Conservation (phyloP, 768 basidiomycete genomes). For the Nevesoporus exiguus region DNA sequence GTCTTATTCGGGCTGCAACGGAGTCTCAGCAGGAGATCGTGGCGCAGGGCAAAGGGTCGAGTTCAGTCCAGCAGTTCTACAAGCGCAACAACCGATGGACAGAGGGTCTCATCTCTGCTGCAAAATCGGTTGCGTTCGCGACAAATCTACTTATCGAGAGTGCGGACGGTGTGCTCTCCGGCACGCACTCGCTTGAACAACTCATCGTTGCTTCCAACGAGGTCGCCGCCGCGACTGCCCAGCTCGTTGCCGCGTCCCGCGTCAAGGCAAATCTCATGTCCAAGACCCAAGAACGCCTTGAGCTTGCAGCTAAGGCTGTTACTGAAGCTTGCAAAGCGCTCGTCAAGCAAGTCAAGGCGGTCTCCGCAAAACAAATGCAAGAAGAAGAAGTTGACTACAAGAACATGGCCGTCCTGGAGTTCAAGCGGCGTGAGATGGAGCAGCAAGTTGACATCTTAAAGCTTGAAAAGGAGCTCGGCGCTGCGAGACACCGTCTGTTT, state of each 20-base stretch:
- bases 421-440: slow-evolving; percentile 98
- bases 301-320: slow-evolving; percentile 95
- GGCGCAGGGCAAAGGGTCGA: slow-evolving; percentile 89
- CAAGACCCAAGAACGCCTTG: slow-evolving; percentile 94
- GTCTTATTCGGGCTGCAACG: slow-evolving; percentile 94
- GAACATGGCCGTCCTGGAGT: slow-evolving; percentile 90
- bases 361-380: slow-evolving; percentile 77
- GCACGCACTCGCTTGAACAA: slow-evolving; percentile 96
- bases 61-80: slow-evolving; percentile 94
- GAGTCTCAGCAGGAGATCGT: slow-evolving; percentile 99
- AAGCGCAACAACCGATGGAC: slow-evolving; percentile 99
- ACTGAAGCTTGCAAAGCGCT: slow-evolving; percentile 96
- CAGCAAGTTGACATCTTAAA: slow-evolving; percentile 98
- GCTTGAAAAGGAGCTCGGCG: slow-evolving; percentile 92
- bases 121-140: slow-evolving; percentile 96
- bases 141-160: slow-evolving; percentile 94
- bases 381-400: slow-evolving; percentile 83
- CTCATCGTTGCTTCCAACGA: slow-evolving; percentile 99
- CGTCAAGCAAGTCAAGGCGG: slow-evolving; percentile 93
- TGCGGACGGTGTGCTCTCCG: slow-evolving; percentile 95
- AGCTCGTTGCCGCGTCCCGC: slow-evolving; percentile 96
- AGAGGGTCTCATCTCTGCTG: slow-evolving; percentile 96
- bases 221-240: slow-evolving; percentile 94
- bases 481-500: slow-evolving; percentile 75
- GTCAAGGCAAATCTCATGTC: slow-evolving; percentile 99